Evolutionary conservation across 345 rosid species (phyloP).

Genomic region (Durio zibethinus): DNA sequence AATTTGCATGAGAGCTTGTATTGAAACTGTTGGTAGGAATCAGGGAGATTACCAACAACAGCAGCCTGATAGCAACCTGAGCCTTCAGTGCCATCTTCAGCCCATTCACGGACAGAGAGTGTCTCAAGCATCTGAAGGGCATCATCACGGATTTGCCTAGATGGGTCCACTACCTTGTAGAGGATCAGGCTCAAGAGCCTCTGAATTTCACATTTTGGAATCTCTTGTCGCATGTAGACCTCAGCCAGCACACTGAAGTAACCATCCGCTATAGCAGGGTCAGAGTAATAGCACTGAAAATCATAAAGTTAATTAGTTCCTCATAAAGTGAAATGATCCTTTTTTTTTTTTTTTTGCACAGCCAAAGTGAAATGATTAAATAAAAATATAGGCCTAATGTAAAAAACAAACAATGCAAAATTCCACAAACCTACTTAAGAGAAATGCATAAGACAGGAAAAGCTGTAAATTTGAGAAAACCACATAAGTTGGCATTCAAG

Average conservation of each 20-base stretch:
- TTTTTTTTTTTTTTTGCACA: too few relatives aligned
- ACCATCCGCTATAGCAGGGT: constrained; percentile 93
- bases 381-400: background rate
- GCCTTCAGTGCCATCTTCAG: constrained; percentile 84
- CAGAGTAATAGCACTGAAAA: constrained; percentile 91
- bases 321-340: background rate
- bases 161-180: constrained; percentile 96
- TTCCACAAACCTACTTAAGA: background rate
- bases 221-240: constrained; percentile 98
- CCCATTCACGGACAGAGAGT: constrained; percentile 95
- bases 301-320: constrained; percentile 13
- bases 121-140: constrained; percentile 99
- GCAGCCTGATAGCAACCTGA: constrained; percentile 95
- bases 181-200: constrained; percentile 93
- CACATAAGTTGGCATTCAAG: background rate
- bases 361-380: background rate
- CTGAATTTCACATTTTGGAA: constrained; percentile 94
- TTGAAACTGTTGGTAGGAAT: constrained; percentile 97
- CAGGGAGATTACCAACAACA: constrained; percentile 96
- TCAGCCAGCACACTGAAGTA: constrained; percentile 97
- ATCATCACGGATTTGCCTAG: constrained; percentile 97
- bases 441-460: background rate
- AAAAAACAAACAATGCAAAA: background rate
- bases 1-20: constrained; percentile 93
- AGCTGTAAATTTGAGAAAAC: background rate